A percentile compares a stretch with the other conserved stretches of the same genome.
Conservation (phyloP, 495 filamentous ascomycete species). For the Pyronema omphalodes region DNA sequence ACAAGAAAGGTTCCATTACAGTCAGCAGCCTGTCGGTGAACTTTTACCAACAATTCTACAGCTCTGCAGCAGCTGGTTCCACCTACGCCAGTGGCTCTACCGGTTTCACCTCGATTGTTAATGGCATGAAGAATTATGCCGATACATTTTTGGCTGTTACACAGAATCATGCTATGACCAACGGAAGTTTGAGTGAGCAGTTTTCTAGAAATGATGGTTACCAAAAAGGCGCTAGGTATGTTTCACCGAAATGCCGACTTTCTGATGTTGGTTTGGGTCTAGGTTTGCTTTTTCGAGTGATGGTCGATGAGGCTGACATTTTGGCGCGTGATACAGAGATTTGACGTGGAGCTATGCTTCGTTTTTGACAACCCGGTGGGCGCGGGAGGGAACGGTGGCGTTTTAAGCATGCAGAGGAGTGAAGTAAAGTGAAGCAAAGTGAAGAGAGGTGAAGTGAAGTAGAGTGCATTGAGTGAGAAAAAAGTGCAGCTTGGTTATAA, state of each 20-base stretch:
- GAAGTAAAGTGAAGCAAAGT: no score
- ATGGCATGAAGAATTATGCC: slow-evolving; percentile 37
- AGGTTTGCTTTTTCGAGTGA: not conserved
- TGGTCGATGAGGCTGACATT: not conserved
- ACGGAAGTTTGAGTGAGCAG: slow-evolving; percentile 42
- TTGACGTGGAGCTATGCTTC: slow-evolving; percentile 21
- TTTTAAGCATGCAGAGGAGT: slow-evolving; percentile 4
- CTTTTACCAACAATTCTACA: slow-evolving; percentile 35
- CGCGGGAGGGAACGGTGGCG: slow-evolving; percentile 7
- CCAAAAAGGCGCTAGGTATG: slow-evolving; percentile 13
- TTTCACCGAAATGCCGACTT: not conserved
- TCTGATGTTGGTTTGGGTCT: no score
- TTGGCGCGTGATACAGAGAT: not conserved
- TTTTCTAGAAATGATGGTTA: slow-evolving; percentile 28
- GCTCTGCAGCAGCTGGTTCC: slow-evolving; percentile 29
- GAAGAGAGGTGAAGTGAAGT: no score
- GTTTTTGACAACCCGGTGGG: slow-evolving; percentile 15
- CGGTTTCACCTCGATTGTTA: slow-evolving; percentile 31
- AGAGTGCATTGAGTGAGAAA: no score
- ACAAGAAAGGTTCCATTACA: slow-evolving; percentile 27
- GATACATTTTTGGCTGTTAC: slow-evolving; percentile 40
- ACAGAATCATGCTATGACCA: slow-evolving; percentile 31
- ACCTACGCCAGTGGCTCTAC: slow-evolving; percentile 30
- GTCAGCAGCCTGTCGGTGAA: slow-evolving; percentile 30
- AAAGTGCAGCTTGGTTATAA: no score